These are phyloP conservation scores for Eucalyptus regnans DNA, from an alignment of 345 rosid genomes.

Conservation along the genomic window DNA sequence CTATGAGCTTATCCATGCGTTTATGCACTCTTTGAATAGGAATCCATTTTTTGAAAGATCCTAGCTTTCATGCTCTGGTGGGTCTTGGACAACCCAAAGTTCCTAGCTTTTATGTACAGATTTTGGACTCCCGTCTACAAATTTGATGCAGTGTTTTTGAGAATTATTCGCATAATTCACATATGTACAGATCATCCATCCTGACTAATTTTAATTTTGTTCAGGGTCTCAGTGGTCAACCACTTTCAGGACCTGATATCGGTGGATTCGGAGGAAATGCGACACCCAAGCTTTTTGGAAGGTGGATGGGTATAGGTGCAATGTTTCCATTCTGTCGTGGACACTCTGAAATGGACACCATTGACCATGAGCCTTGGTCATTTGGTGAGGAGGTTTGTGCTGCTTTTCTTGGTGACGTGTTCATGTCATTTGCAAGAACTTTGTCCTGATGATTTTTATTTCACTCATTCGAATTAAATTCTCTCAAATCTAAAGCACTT, in stretches of 20 bases:
- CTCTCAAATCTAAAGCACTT: background rate
- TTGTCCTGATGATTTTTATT: background rate
- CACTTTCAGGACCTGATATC: constrained; percentile 91
- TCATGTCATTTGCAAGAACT: background rate
- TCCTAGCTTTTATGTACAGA: background rate
- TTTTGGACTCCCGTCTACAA: background rate
- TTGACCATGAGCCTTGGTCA: constrained; percentile 93
- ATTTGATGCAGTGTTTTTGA: background rate
- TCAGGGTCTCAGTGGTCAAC: constrained; percentile 95
- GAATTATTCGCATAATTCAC: background rate
- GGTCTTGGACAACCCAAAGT: background rate
- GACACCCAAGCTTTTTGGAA: constrained; percentile 72
- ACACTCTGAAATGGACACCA: constrained; percentile 59
- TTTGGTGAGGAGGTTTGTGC: constrained; percentile 84
- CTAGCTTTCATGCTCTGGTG: background rate
- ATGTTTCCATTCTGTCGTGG: constrained; percentile 95
- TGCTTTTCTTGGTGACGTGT: background rate
- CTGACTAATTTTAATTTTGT: background rate
- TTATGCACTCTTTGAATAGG: background rate
- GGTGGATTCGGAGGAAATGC: constrained; percentile 96
- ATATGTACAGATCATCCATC: background rate
- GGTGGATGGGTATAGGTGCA: constrained; percentile 95
- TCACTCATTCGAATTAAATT: background rate
- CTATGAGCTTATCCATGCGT: background rate
- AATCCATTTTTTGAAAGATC: background rate